Base-by-base conservation (phyloP, 2,329 filamentous ascomycete species). In the Didymella arachidicola region DNA sequence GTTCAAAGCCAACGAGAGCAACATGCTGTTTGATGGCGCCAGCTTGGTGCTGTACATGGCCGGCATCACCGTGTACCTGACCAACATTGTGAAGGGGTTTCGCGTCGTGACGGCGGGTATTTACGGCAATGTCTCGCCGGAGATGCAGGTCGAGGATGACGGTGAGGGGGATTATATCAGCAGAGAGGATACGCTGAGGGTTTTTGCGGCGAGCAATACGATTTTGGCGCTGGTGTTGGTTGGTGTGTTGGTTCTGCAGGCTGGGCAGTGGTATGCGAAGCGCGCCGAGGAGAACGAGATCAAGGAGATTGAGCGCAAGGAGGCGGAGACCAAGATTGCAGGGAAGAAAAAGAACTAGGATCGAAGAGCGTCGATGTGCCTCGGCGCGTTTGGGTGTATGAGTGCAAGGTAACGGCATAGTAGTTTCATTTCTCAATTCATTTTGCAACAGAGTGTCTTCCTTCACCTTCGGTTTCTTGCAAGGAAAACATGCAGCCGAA, bases 191-290 rank as follows among this genome's bases (percentile, higher is more conserved):
- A 94, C 88, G 71, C 80, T 99, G 69, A 90, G 92, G 81, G 94
- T 99, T 16, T 82, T 98, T 70, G 88, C 93, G 30, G 95, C 95
- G 7, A 97, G 92, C 78, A 97, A 99, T 79, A 98, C 95, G 3
- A 99, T 99, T 74, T 80, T 98, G 57, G 95, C 94, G 34, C 84
- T 99, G 43, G 92, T 99, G 29, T 80, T 99, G 52, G 89, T 98
- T 3, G 95, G 95, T 5, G 91, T 99, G 10, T 77, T 99, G 65
- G 91, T 97, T 32, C 80, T 99, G 72, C 95, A 99, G 86, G 92
- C 92, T 19, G 95, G 95, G 11, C 92, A 98, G 84, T 98, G 94
- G 95, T 99, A 99, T 80, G 95, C 95, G 26, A 93, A 98, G 84
- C 86, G 91, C 74, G 96, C 96, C 81, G 93, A 98, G 79, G 84